phyloP scores from a whole-genome alignment of 345 rosid genomes.

The Sisymbrium irio region DNA sequence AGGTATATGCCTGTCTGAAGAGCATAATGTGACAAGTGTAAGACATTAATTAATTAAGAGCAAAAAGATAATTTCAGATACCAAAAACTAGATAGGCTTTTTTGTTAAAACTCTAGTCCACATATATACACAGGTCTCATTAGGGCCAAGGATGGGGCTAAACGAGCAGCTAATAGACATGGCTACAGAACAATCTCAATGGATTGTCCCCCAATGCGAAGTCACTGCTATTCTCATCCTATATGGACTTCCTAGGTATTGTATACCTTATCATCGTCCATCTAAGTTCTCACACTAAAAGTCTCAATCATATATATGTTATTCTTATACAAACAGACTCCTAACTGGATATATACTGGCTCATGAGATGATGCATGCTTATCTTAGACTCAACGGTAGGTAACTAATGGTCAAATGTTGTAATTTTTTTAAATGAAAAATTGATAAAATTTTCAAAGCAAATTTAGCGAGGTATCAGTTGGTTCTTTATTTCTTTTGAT shows the following conservation, averaged over 20 bases:
- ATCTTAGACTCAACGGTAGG: slow-evolving; percentile 87
- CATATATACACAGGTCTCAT: slow-evolving; percentile 13
- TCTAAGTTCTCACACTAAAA: too few species aligned
- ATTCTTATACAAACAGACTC: slow-evolving; percentile 33
- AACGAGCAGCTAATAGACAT: slow-evolving; percentile 44
- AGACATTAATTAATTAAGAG: too few species aligned
- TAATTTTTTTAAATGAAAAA: neutral
- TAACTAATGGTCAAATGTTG: neutral
- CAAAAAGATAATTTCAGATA: too few species aligned
- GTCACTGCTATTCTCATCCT: slow-evolving; percentile 90
- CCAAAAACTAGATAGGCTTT: too few species aligned
- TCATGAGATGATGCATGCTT: slow-evolving; percentile 98
- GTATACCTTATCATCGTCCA: too few species aligned
- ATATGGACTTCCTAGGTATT: slow-evolving; percentile 74
- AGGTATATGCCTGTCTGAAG: slow-evolving; percentile 85
- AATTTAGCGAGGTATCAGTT: too few species aligned
- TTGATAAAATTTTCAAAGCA: too few species aligned
- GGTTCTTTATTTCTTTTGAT: too few species aligned
- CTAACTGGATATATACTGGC: slow-evolving; percentile 84
- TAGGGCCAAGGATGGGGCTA: slow-evolving; percentile 39
- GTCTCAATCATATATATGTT: too few species aligned
- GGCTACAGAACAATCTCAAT: slow-evolving; percentile 57
- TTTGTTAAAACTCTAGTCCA: neutral
- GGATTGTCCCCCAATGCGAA: slow-evolving; percentile 54
- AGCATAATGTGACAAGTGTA: slow-evolving; percentile 67